A percentile compares a stretch with the other conserved stretches of the same genome.
Evolutionary conservation across 192 early-diverging fungal genomes (phyloP).

Genomic region (Umbelopsis isabellina): DNA sequence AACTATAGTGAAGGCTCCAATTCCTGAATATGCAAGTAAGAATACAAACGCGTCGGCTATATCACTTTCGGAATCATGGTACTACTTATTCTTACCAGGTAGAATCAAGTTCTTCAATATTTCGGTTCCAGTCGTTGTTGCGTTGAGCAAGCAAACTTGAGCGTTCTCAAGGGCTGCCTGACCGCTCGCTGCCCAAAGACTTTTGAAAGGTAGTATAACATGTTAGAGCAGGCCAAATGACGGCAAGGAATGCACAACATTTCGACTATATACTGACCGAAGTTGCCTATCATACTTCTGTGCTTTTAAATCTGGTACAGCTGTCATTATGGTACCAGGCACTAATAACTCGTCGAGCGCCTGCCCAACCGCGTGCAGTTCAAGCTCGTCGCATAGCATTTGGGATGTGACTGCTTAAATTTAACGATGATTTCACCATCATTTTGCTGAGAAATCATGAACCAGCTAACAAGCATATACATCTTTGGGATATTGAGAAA

Average conservation of each 20-base stretch:
- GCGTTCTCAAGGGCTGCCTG: slow-evolving; percentile 86
- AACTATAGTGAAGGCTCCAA: slow-evolving; percentile 86
- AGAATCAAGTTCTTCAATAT: slow-evolving; percentile 94
- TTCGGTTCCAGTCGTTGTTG: slow-evolving; percentile 84
- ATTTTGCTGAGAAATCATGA: no score
- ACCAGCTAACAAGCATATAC: no score
- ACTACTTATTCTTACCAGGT: slow-evolving; percentile 68
- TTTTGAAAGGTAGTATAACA: slow-evolving; percentile 33
- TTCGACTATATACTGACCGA: slow-evolving; percentile 54
- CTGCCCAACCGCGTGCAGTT: no score
- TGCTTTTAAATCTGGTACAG: slow-evolving; percentile 58
- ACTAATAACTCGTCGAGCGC: no score
- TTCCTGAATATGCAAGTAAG: slow-evolving; percentile 56
- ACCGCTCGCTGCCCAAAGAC: slow-evolving; percentile 93
- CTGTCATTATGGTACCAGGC: neutral
- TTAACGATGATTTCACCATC: no score
- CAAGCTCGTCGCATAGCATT: no score
- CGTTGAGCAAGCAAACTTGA: slow-evolving; percentile 84
- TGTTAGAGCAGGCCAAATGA: neutral
- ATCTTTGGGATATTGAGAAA: no score
- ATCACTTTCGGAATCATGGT: neutral
- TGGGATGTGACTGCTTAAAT: neutral
- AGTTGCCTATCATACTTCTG: slow-evolving; percentile 89
- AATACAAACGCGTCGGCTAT: neutral
- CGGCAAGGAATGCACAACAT: neutral